Percentiles rank a stretch among this genome's conserved stretches.
Conservation (phyloP, 257 asterid species). For the Henckelia pumila region DNA sequence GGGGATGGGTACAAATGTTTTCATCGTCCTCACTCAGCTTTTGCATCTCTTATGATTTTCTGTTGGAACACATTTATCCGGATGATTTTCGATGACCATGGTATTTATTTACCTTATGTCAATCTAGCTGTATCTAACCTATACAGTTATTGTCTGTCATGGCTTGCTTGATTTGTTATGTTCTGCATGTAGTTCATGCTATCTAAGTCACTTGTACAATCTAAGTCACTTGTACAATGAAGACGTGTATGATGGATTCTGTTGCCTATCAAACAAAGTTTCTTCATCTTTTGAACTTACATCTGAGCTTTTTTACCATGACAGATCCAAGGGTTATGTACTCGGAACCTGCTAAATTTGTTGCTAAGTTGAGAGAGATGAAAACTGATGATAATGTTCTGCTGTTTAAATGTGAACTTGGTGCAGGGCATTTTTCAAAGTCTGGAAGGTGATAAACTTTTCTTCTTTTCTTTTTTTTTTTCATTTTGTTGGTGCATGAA, state of each 20-base stretch:
- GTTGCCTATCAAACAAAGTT: slow-evolving; percentile 4
- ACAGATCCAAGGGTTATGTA: slow-evolving; percentile 89
- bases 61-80: not conserved
- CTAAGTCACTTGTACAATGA: not conserved
- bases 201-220: too few species aligned
- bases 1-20: not conserved
- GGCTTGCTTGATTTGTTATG: slow-evolving; percentile 7
- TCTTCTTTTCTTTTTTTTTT: slow-evolving; percentile 8
- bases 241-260: slow-evolving; percentile 4
- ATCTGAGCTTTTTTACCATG: slow-evolving; percentile 17
- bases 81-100: not conserved
- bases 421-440: slow-evolving; percentile 96
- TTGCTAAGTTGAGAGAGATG: slow-evolving; percentile 86
- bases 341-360: slow-evolving; percentile 90
- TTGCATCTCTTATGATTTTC: not conserved
- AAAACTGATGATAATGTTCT: slow-evolving; percentile 72
- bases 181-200: slow-evolving; percentile 4
- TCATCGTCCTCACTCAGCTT: not conserved
- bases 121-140: not conserved
- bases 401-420: slow-evolving; percentile 82
- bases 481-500: slow-evolving; percentile 15
- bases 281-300: not conserved
- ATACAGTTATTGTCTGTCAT: not conserved
- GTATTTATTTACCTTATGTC: not conserved
- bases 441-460: slow-evolving; percentile 71